These are phyloP conservation scores for Fusarium sp. DNA, from an alignment of 2,329 filamentous ascomycete species.

Conservation along the genomic window DNA sequence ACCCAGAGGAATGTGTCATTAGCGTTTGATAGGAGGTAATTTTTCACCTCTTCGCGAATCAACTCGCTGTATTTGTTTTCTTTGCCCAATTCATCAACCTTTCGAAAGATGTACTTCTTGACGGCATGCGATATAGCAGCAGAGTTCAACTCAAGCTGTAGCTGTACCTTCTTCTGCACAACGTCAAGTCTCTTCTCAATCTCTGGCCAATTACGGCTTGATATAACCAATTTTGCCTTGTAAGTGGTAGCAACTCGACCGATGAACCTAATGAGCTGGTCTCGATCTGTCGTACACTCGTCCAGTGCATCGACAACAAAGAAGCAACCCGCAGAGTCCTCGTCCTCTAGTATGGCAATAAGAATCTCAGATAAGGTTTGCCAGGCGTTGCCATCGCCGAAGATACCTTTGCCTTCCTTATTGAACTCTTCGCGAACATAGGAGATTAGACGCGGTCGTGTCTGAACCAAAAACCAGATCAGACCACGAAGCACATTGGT, in stretches of 20 bases:
- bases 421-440: conserved; percentile 45
- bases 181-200: conserved; percentile 42
- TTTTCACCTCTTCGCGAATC: conserved; percentile 42
- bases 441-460: conserved; percentile 48
- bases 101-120: background rate
- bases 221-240: conserved; percentile 56
- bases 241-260: background rate
- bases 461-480: conserved; percentile 55
- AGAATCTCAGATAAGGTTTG: background rate
- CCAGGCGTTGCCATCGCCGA: background rate
- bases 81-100: background rate
- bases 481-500: conserved; percentile 58
- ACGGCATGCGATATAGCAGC: background rate
- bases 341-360: background rate
- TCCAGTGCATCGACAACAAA: background rate
- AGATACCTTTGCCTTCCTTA: background rate
- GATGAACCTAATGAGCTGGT: background rate
- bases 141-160: conserved; percentile 47
- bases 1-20: conserved; percentile 52
- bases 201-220: conserved; percentile 57
- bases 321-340: no score
- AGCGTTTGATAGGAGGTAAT: background rate
- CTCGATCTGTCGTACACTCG: conserved; percentile 11
- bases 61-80: conserved; percentile 30
- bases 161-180: background rate